Conservation (phyloP, 2,329 filamentous ascomycete genomes). For the Curvularia sp. region DNA sequence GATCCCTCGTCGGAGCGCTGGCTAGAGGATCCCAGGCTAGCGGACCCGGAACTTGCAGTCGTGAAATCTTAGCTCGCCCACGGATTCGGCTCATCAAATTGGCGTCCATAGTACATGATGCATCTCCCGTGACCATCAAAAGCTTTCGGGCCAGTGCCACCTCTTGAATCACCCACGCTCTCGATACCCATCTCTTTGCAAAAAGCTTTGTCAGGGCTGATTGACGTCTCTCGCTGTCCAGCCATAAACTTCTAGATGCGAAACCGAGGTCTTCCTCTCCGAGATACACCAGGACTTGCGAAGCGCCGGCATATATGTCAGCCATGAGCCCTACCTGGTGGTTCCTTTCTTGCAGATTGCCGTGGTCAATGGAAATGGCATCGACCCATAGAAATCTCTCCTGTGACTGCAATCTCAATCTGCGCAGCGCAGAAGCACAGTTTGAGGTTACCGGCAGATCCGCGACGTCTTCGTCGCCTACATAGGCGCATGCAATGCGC, state of each 20-base stretch:
- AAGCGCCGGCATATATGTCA: conserved; percentile 22
- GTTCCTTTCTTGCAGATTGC: conserved; percentile 22
- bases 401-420: conserved; percentile 9
- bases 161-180: conserved; percentile 31
- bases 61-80: conserved; percentile 17
- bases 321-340: conserved; percentile 29
- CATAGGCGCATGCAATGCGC: conserved; percentile 16
- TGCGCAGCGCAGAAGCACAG: conserved; percentile 23
- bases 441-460: conserved; percentile 18
- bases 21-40: conserved; percentile 23
- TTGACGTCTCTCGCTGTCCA: conserved; percentile 16
- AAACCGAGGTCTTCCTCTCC: conserved; percentile 22
- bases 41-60: conserved; percentile 21
- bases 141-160: conserved; percentile 24
- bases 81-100: conserved; percentile 21
- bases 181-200: conserved; percentile 22
- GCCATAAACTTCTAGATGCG: conserved; percentile 12
- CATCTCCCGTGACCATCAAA: conserved; percentile 20
- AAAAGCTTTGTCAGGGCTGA: conserved; percentile 13
- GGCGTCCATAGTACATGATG: conserved; percentile 10
- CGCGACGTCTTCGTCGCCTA: conserved; percentile 7
- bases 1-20: conserved; percentile 19
- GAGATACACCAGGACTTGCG: conserved; percentile 20
- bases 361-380: conserved; percentile 29
- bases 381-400: conserved; percentile 26